These are phyloP conservation scores for Raddia distichophylla DNA, from an alignment of 176 grass and related monocot species.

Conservation along the genomic window DNA sequence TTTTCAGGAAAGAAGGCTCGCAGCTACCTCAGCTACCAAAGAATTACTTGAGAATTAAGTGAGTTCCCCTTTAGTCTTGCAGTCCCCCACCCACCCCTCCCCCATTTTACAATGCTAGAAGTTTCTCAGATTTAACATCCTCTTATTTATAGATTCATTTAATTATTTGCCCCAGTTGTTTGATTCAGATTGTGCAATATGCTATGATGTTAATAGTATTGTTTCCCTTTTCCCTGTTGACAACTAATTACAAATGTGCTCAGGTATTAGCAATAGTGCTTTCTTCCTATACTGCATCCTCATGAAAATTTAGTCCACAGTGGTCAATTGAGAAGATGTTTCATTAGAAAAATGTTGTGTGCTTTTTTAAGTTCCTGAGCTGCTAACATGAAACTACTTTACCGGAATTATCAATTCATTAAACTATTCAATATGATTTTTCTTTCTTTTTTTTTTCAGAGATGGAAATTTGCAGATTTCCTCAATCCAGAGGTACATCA, in stretches of 20 bases:
- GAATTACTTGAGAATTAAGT: constrained; percentile 84
- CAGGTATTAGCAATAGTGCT: background rate
- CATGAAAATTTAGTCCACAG: background rate
- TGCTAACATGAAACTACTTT: background rate
- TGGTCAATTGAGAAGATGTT: background rate
- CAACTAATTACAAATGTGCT: background rate
- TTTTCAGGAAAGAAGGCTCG: constrained; percentile 70
- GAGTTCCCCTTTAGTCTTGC: constrained; percentile 33
- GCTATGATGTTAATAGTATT: background rate
- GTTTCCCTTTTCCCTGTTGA: background rate
- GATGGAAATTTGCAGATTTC: constrained; percentile 65
- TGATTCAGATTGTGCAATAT: background rate
- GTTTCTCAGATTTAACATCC: background rate
- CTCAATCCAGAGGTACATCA: constrained; percentile 76
- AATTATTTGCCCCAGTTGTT: constrained; percentile 7
- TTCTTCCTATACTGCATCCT: background rate
- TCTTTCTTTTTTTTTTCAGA: constrained; percentile 55
- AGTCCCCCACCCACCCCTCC: background rate
- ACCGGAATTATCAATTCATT: constrained; percentile 25
- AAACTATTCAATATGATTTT: background rate
- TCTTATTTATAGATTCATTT: constrained; percentile 5
- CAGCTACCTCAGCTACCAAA: constrained; percentile 74
- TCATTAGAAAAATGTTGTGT: background rate
- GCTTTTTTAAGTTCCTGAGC: background rate
- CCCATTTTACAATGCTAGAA: background rate